Evolutionary conservation across 768 basidiomycete genomes (phyloP).

Genomic region (Chalciporus chontae): DNA sequence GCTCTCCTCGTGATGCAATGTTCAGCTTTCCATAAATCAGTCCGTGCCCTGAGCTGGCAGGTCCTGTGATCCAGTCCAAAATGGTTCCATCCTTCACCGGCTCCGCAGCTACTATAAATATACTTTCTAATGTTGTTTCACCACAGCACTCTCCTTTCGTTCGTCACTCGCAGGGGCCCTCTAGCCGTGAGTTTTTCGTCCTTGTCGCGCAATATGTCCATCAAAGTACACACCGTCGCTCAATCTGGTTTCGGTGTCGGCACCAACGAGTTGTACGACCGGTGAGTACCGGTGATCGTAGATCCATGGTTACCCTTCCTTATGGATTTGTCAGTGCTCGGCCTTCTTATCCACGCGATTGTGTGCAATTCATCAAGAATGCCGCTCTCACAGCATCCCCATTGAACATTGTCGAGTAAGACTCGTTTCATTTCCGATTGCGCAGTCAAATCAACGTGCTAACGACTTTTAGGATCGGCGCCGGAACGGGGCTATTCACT

Average conservation of each 20-base stretch:
- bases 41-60: not conserved
- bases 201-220: constrained; percentile 23
- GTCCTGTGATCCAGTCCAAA: too few species aligned
- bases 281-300: constrained; percentile 33
- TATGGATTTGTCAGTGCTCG: constrained; percentile 53
- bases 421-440: not conserved
- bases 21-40: too few species aligned
- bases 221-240: constrained; percentile 62
- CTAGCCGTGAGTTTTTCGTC: not conserved
- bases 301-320: too few species aligned
- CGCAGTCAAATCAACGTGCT: not conserved
- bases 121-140: not conserved
- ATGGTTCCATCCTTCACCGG: not conserved
- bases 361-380: constrained; percentile 58
- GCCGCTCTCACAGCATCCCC: constrained; percentile 37
- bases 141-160: too few species aligned
- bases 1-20: too few species aligned
- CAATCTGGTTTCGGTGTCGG: constrained; percentile 70
- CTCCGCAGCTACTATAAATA: constrained; percentile 2
- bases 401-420: constrained; percentile 71
- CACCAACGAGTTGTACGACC: constrained; percentile 81
- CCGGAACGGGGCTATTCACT: constrained; percentile 89
- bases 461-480: constrained; percentile 56
- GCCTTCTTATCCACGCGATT: constrained; percentile 73
- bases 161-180: not conserved